These are phyloP conservation scores for Arachis monticola DNA, from an alignment of 331 rosid species.

Conservation along the genomic window DNA sequence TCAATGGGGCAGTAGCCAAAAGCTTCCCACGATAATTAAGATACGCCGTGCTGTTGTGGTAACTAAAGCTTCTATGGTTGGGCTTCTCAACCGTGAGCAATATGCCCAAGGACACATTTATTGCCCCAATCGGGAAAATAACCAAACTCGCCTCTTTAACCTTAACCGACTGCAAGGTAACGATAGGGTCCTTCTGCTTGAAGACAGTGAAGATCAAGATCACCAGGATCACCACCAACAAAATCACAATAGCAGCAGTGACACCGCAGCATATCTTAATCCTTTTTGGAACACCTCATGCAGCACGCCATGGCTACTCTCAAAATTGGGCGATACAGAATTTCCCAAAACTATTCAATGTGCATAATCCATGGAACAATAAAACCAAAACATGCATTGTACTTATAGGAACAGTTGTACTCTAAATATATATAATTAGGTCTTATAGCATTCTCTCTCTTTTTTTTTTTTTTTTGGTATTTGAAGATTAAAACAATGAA, in stretches of 20 bases:
- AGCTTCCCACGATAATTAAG: slow-evolving; percentile 41
- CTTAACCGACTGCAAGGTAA: slow-evolving; percentile 34
- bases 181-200: slow-evolving; percentile 48
- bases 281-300: slow-evolving; percentile 38
- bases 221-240: slow-evolving; percentile 30
- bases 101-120: slow-evolving; percentile 42
- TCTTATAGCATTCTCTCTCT: not conserved
- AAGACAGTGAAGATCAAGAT: slow-evolving; percentile 50
- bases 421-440: not conserved
- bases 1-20: slow-evolving; percentile 43
- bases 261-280: slow-evolving; percentile 50
- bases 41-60: slow-evolving; percentile 42
- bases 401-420: slow-evolving; percentile 8
- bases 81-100: slow-evolving; percentile 45
- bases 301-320: slow-evolving; percentile 32
- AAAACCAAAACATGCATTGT: not conserved
- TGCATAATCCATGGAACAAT: not conserved
- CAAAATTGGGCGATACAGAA: not conserved
- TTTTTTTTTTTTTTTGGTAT: not conserved
- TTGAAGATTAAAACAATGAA: slow-evolving; percentile 45
- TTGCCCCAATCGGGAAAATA: not conserved
- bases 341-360: not conserved
- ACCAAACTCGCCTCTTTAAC: not conserved
- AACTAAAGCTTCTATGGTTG: slow-evolving; percentile 50
- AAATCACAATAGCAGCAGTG: slow-evolving; percentile 41